Percentiles rank a stretch among this genome's conserved stretches.
Conservation (phyloP, 1,284 basidiomycete genomes). For the Neonothopanus nambi region DNA sequence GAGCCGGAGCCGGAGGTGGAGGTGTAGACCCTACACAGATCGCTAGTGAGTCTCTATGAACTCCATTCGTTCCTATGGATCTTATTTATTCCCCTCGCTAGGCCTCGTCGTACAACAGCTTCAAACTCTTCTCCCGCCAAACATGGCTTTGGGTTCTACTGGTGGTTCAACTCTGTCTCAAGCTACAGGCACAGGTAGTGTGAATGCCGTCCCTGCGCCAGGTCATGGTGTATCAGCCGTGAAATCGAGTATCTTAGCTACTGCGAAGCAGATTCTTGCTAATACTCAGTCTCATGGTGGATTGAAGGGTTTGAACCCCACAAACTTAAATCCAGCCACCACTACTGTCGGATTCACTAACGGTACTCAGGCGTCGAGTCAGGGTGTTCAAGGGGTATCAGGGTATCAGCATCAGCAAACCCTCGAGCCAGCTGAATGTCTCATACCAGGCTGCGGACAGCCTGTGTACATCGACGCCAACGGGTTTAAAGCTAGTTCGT, state of each 20-base stretch:
- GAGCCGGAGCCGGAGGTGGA: slow-evolving; percentile 2
- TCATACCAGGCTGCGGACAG: slow-evolving; percentile 51
- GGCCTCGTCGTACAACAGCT: slow-evolving; percentile 26
- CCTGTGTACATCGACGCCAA: slow-evolving; percentile 47
- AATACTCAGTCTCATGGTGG: no score
- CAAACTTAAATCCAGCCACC: background rate
- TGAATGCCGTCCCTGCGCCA: no score
- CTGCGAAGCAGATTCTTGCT: no score
- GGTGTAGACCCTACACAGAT: slow-evolving; percentile 12
- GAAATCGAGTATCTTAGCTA: no score
- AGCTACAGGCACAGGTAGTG: background rate
- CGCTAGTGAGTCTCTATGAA: slow-evolving; percentile 25
- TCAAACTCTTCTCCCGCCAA: slow-evolving; percentile 21
- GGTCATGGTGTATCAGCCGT: no score
- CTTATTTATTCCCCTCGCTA: background rate
- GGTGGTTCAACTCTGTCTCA: background rate
- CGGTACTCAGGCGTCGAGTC: slow-evolving; percentile 1
- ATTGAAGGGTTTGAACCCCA: background rate
- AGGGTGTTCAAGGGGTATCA: no score
- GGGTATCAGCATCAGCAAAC: slow-evolving; percentile 1
- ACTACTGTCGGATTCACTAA: background rate
- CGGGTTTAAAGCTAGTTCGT: slow-evolving; percentile 44
- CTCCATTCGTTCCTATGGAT: background rate
- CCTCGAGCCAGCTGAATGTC: slow-evolving; percentile 35
- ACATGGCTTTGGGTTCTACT: slow-evolving; percentile 25